Evolutionary conservation across 805 yeast genomes (phyloP).

Genomic region (Lipomyces chichibuensis): DNA sequence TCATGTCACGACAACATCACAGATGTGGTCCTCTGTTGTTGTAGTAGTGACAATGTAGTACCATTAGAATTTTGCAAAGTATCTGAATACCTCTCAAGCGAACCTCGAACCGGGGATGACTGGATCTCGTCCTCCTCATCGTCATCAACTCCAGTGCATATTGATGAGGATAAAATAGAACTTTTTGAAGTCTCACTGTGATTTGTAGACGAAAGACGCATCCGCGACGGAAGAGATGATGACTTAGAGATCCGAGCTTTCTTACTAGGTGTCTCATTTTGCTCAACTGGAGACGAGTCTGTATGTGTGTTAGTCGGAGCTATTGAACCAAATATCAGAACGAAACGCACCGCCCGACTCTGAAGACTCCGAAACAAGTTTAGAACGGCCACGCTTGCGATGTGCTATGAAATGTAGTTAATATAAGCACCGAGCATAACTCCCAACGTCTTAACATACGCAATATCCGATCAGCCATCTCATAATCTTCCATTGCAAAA

Average conservation of each 20-base stretch:
- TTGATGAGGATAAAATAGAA: background rate
- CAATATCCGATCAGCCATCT: background rate
- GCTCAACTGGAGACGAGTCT: background rate
- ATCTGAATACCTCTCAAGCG: slow-evolving; percentile 7
- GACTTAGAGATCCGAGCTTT: background rate
- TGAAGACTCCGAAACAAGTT: background rate
- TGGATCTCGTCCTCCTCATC: slow-evolving; percentile 8
- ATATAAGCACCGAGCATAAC: background rate
- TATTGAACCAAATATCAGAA: background rate
- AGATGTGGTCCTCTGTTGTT: background rate
- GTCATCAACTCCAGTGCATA: background rate
- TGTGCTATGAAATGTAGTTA: background rate
- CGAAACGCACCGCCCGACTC: background rate
- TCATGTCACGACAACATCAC: background rate
- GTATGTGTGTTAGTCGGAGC: background rate
- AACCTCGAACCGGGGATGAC: slow-evolving; percentile 9
- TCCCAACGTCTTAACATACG: background rate
- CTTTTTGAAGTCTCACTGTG: background rate
- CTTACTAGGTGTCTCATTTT: background rate
- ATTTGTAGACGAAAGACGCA: background rate
- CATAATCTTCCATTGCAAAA: background rate
- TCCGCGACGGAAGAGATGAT: background rate
- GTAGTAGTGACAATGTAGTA: background rate
- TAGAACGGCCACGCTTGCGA: background rate
- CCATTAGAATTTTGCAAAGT: slow-evolving; percentile 8